phyloP scores from a whole-genome alignment of 129 eudicot genomes.

The Gnaphalium uliginosum region DNA sequence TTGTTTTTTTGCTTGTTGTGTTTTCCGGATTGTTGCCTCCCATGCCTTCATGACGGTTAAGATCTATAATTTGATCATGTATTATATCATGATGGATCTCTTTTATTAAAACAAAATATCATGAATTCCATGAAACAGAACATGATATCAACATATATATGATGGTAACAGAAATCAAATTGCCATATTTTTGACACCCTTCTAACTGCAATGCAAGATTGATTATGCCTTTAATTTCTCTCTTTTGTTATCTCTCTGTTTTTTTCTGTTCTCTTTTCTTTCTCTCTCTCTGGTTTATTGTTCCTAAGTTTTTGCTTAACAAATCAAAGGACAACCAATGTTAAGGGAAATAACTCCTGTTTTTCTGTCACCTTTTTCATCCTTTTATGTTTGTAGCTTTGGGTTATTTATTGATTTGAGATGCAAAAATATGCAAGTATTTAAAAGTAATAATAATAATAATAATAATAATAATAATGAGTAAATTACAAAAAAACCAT shows the following conservation, averaged over 20 bases:
- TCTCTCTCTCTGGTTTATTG: constrained; percentile 38
- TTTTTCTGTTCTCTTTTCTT: constrained; percentile 14
- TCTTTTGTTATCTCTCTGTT: constrained; percentile 9
- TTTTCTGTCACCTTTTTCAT: constrained; percentile 32
- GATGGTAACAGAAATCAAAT: constrained; percentile 22
- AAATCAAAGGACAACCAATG: constrained; percentile 37
- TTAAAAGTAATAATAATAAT: not conserved
- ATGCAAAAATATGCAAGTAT: no score
- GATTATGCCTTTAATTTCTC: not conserved
- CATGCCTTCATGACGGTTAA: constrained; percentile 79
- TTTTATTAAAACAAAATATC: constrained; percentile 30
- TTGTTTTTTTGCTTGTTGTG: constrained; percentile 81
- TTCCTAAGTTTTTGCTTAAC: constrained; percentile 40
- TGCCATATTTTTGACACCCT: constrained; percentile 18
- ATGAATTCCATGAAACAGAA: constrained; percentile 4
- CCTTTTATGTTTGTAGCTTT: constrained; percentile 29
- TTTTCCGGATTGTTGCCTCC: constrained; percentile 89
- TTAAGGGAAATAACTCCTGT: constrained; percentile 19
- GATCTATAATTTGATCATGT: constrained; percentile 25
- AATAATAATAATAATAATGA: no score
- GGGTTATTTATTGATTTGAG: constrained; percentile 16
- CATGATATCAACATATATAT: constrained; percentile 20
- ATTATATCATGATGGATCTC: constrained; percentile 23
- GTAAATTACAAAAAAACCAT: no score
- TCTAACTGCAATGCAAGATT: constrained; percentile 20